phyloP scores from a whole-genome alignment of 2,329 filamentous ascomycete genomes.

The Aspergillus pseudoterreus region DNA sequence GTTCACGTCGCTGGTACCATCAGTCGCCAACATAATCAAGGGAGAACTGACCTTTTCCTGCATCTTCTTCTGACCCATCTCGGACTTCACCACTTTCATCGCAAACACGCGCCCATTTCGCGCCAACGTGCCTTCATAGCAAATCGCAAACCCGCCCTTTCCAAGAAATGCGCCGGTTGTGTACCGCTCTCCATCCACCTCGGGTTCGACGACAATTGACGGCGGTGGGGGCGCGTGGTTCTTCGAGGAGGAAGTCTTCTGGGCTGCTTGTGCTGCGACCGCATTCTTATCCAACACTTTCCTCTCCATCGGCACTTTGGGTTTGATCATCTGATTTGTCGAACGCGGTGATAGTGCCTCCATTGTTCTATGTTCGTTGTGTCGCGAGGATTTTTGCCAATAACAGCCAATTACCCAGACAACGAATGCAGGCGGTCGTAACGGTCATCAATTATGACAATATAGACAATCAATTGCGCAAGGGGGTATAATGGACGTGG shows the following conservation, averaged over 20 bases:
- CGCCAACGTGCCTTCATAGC: slow-evolving; percentile 45
- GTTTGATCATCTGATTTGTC: slow-evolving; percentile 45
- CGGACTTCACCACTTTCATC: slow-evolving; percentile 50
- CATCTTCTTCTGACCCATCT: slow-evolving; percentile 51
- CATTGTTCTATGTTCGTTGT: slow-evolving; percentile 30
- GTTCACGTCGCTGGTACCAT: no score
- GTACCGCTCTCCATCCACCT: slow-evolving; percentile 43
- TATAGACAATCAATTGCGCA: slow-evolving; percentile 13
- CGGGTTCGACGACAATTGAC: slow-evolving; percentile 43
- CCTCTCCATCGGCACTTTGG: slow-evolving; percentile 37
- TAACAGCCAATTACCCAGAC: slow-evolving; percentile 2
- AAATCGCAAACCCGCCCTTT: slow-evolving; percentile 50
- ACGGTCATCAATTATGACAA: slow-evolving; percentile 19
- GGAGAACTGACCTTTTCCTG: slow-evolving; percentile 44
- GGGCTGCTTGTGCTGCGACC: slow-evolving; percentile 20
- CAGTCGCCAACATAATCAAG: not conserved
- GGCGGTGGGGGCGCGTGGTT: slow-evolving; percentile 47
- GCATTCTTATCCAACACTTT: slow-evolving; percentile 38
- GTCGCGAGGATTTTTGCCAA: slow-evolving; percentile 5
- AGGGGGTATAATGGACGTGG: slow-evolving; percentile 15
- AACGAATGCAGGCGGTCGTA: slow-evolving; percentile 11
- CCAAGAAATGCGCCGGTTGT: slow-evolving; percentile 45
- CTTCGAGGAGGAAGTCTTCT: slow-evolving; percentile 35
- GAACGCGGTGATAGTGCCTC: slow-evolving; percentile 48
- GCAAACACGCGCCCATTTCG: slow-evolving; percentile 45